These are phyloP conservation scores for Phytophthora pistaciae DNA, from an alignment of 352 stramenopile species.

Conservation along the genomic window DNA sequence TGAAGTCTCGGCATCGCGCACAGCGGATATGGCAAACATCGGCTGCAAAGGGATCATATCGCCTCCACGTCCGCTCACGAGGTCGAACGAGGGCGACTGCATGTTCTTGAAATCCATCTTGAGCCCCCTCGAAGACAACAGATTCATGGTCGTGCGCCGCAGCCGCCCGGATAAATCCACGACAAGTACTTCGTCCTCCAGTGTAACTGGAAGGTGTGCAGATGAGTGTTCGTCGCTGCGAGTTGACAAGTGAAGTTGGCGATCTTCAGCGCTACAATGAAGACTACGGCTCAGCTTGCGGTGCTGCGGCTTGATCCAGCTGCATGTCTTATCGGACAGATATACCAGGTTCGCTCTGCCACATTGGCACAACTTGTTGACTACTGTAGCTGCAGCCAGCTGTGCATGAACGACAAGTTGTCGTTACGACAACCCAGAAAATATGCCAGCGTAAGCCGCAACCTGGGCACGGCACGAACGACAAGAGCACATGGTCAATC, in stretches of 20 bases:
- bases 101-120: slow-evolving; percentile 33
- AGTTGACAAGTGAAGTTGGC: slow-evolving; percentile 3
- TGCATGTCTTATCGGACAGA: slow-evolving; percentile 33
- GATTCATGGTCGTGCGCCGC: slow-evolving; percentile 18
- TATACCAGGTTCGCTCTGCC: slow-evolving; percentile 18
- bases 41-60: slow-evolving; percentile 6
- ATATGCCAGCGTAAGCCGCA: slow-evolving; percentile 6
- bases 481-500: not conserved
- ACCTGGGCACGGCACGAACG: slow-evolving; percentile 4
- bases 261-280: not conserved
- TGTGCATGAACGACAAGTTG: slow-evolving; percentile 2
- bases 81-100: slow-evolving; percentile 23
- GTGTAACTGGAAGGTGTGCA: not conserved
- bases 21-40: not conserved
- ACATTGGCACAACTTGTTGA: slow-evolving; percentile 4
- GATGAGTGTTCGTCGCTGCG: slow-evolving; percentile 19
- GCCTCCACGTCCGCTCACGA: slow-evolving; percentile 1
- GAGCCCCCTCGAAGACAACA: slow-evolving; percentile 16
- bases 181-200: slow-evolving; percentile 35
- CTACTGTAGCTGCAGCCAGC: not conserved
- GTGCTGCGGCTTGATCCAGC: slow-evolving; percentile 8
- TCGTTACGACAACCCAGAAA: slow-evolving; percentile 10
- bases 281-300: not conserved
- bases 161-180: slow-evolving; percentile 31
- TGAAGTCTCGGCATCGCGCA: slow-evolving; percentile 18